phyloP scores from a whole-genome alignment of 345 rosid species.

The Sisymbrium altissimum region DNA sequence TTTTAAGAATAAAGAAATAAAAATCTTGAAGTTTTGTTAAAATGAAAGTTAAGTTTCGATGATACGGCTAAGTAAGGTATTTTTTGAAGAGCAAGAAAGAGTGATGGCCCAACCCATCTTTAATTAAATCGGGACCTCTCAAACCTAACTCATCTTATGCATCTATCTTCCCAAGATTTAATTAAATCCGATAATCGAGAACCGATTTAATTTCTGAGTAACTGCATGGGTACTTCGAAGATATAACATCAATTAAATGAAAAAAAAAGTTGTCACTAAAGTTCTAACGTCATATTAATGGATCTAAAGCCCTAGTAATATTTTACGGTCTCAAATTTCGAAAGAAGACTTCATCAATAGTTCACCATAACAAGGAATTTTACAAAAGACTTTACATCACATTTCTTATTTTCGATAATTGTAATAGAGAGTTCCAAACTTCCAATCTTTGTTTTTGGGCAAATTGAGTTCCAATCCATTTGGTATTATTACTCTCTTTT shows the following conservation, averaged over 20 bases:
- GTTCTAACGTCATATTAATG: background rate
- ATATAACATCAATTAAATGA: background rate
- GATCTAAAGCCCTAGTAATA: background rate
- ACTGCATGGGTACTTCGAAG: background rate
- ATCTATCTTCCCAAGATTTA: background rate
- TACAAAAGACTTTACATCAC: background rate
- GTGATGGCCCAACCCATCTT: conserved; percentile 34
- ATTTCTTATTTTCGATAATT: background rate
- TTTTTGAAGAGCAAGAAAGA: conserved; percentile 29
- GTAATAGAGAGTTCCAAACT: background rate
- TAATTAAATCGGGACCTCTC: conserved; percentile 22
- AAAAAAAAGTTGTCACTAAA: background rate
- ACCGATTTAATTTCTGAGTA: background rate
- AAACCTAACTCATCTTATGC: conserved; percentile 22
- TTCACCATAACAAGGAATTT: background rate
- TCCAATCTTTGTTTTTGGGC: no score
- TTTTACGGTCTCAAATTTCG: background rate
- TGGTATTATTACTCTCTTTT: background rate
- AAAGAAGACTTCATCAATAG: background rate
- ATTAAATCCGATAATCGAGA: background rate
- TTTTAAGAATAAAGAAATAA: background rate
- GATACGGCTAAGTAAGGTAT: conserved; percentile 36
- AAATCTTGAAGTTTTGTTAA: conserved; percentile 2
- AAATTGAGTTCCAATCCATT: conserved; percentile 13
- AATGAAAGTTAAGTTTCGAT: conserved; percentile 32